Percentiles rank a stretch among this genome's conserved stretches.
Conservation (phyloP, 768 basidiomycete species). For the Russula virescens region DNA sequence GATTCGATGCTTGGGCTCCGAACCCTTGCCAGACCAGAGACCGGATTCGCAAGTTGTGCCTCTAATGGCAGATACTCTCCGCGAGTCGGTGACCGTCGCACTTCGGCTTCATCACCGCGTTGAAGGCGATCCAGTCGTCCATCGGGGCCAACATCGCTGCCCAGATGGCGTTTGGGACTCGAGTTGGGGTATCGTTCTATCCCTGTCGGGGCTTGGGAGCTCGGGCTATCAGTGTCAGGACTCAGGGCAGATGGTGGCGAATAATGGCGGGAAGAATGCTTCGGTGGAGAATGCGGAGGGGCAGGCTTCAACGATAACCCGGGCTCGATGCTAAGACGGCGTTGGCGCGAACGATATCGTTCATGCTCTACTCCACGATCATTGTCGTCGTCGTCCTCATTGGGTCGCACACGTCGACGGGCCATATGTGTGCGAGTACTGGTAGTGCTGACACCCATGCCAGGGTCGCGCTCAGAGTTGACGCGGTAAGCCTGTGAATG, state of each 20-base stretch:
- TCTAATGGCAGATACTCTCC: not conserved
- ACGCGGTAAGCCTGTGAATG: not conserved
- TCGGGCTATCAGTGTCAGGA: not conserved
- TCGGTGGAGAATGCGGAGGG: not conserved
- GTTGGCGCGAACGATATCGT: slow-evolving; percentile 17
- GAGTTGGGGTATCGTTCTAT: not conserved
- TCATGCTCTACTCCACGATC: not conserved
- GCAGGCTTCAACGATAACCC: not conserved
- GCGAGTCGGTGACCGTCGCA: not conserved
- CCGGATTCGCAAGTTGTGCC: not conserved
- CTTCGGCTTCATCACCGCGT: not conserved
- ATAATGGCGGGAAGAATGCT: not conserved
- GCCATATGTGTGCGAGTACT: not conserved
- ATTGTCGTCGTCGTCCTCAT: not conserved
- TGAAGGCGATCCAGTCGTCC: not conserved
- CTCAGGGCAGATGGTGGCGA: not conserved
- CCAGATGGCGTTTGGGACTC: not conserved
- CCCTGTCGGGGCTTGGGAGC: not conserved
- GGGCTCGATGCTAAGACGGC: not conserved
- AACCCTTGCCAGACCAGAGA: no score
- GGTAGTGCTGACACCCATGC: not conserved
- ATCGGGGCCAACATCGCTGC: not conserved
- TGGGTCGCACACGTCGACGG: slow-evolving; percentile 9
- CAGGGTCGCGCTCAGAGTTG: slow-evolving; percentile 1
- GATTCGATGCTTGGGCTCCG: slow-evolving; percentile 11